Evolutionary conservation across 106 monocot genomes (phyloP).

Genomic region (Dioscorea alata): DNA sequence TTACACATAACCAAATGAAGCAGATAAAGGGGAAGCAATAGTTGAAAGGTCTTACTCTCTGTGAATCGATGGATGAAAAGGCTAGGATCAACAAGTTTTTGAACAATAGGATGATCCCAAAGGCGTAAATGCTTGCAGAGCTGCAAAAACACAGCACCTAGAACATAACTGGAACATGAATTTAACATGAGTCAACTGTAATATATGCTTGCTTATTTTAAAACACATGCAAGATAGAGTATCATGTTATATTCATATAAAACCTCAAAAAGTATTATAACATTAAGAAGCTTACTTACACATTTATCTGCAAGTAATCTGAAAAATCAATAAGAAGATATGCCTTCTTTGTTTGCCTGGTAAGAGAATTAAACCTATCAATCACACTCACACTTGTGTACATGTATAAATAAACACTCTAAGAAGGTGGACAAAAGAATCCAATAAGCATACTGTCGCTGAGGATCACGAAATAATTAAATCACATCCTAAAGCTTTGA

Average conservation of each 20-base stretch:
- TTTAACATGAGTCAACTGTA: constrained; percentile 15
- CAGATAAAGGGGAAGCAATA: not conserved
- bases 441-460: not conserved
- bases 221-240: not conserved
- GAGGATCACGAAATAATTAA: too few relatives aligned
- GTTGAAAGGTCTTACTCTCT: constrained; percentile 43
- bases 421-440: not conserved
- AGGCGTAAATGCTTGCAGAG: constrained; percentile 68
- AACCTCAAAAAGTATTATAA: not conserved
- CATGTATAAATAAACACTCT: too few relatives aligned
- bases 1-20: not conserved
- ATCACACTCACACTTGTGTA: not conserved
- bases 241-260: not conserved
- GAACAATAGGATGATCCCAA: constrained; percentile 78
- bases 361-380: constrained; percentile 3
- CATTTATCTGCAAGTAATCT: constrained; percentile 75
- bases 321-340: constrained; percentile 97
- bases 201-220: not conserved
- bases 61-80: constrained; percentile 87
- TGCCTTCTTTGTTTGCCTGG: constrained; percentile 57
- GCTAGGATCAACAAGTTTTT: constrained; percentile 85
- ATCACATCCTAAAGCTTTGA: too few relatives aligned
- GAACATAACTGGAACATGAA: constrained; percentile 83
- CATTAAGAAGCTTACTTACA: constrained; percentile 42
- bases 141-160: constrained; percentile 97